Evolutionary conservation across 768 basidiomycete species (phyloP), one percentile per base, ranked within the genome.

Genomic region (Pholiota molesta): DNA sequence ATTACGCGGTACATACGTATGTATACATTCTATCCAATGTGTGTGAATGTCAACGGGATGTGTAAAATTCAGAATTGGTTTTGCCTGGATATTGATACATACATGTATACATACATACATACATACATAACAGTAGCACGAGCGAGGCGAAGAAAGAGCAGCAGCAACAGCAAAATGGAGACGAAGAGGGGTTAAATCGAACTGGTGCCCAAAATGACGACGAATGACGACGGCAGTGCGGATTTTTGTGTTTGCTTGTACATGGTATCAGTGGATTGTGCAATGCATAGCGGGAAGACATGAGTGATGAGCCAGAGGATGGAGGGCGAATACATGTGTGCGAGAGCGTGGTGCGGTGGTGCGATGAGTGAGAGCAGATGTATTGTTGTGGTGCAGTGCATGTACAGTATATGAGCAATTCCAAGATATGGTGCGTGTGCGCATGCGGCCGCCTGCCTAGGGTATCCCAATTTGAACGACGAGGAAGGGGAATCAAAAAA

Each of bases 401-500:
- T 52, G 42, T 28, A 55, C 54, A 55, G 29, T 17, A 35, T 26
- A 35, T 33, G 21, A 45, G 44, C 44, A 44, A 29, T 57, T 57
- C 56, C 56, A 57, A 57, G 56, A 47, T 49, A 49, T 33, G 44
- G 40, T 42, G 19, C 40, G 55, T 14, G 39, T 39, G 33, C 19
- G 26, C 40, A 17, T 21, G 55, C 39, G 53, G 7, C 39, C 39
- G 37, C 39, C 35, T 45, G 52, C 56, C 59, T 40, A 31, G 59
- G 59, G 53, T 60, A 60, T 60, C 57, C 63, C 40, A 53, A 65
- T 35, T 29, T 55, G 51, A 53, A 60, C 35, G 39, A 45, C 40
- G 52, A 28, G 23, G 51, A 39, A 57, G 31, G 45, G 37, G 49
- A 42, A 55, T 31, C 28, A 58, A 58, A 40, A 64, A 49, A 49